These are phyloP conservation scores for Lentinula guzmanii DNA, from an alignment of 768 basidiomycete species.

Conservation along the genomic window DNA sequence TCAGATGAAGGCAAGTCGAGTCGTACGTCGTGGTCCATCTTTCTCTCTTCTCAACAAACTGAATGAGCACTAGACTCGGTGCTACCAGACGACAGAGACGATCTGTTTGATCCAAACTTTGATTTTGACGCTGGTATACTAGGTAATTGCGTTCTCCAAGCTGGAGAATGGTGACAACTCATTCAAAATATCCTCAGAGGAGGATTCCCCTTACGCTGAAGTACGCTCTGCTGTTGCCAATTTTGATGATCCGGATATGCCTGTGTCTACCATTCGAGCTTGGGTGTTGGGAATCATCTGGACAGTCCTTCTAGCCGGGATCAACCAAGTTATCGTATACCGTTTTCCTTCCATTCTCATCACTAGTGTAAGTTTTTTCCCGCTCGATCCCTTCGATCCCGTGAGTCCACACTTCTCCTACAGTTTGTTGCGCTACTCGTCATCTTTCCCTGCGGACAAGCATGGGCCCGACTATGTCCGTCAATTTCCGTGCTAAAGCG, in stretches of 20 bases:
- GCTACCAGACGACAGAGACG: neutral
- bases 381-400: constrained; percentile 7
- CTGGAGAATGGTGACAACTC: too few relatives aligned
- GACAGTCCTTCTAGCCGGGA: constrained; percentile 50
- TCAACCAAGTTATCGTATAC: constrained; percentile 54
- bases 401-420: constrained; percentile 9
- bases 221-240: constrained; percentile 65
- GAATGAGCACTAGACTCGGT: neutral
- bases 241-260: constrained; percentile 56
- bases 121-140: neutral
- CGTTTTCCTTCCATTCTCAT: constrained; percentile 32
- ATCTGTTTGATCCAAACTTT: constrained; percentile 8
- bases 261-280: constrained; percentile 42
- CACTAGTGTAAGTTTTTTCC: neutral
- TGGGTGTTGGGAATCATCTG: constrained; percentile 51
- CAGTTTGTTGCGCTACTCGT: constrained; percentile 65
- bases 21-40: neutral
- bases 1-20: neutral
- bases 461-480: constrained; percentile 49
- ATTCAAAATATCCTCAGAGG: constrained; percentile 23
- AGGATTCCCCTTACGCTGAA: constrained; percentile 77
- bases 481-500: constrained; percentile 52
- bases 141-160: neutral
- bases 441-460: constrained; percentile 62
- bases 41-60: neutral